phyloP scores from a whole-genome alignment of 345 rosid species.

The Camelina neglecta region DNA sequence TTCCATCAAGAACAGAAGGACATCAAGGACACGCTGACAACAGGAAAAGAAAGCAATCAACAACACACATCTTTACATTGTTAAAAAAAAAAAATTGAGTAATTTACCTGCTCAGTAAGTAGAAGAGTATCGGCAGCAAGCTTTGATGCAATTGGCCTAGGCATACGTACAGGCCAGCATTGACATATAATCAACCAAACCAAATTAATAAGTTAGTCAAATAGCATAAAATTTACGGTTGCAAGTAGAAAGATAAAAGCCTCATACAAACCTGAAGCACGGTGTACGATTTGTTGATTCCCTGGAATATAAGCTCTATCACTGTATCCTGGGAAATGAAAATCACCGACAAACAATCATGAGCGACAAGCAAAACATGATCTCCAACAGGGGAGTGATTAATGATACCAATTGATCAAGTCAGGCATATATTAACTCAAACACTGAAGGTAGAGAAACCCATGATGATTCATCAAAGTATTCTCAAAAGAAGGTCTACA shows the following conservation, averaged over 20 bases:
- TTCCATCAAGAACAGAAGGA: constrained; percentile 99
- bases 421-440: not conserved
- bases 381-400: not conserved
- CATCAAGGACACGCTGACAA: constrained; percentile 96
- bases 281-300: constrained; percentile 85
- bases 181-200: constrained; percentile 45
- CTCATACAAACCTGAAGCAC: constrained; percentile 89
- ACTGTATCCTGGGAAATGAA: constrained; percentile 80
- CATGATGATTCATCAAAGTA: no score
- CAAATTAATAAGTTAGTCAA: constrained; percentile 17
- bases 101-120: constrained; percentile 91
- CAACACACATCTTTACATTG: not conserved
- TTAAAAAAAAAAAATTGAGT: not conserved
- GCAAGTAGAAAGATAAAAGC: constrained; percentile 3
- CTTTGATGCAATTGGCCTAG: constrained; percentile 98
- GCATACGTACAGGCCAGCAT: constrained; percentile 99
- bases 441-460: constrained; percentile 3
- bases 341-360: constrained; percentile 5
- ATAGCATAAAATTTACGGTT: constrained; percentile 7
- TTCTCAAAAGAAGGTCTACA: no score
- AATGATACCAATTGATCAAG: constrained; percentile 1
- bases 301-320: constrained; percentile 96
- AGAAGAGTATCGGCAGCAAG: constrained; percentile 99
- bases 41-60: constrained; percentile 42
- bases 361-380: constrained; percentile 16